Conservation (phyloP, 2,329 filamentous ascomycete species). For the Aspergillus jensenii region DNA sequence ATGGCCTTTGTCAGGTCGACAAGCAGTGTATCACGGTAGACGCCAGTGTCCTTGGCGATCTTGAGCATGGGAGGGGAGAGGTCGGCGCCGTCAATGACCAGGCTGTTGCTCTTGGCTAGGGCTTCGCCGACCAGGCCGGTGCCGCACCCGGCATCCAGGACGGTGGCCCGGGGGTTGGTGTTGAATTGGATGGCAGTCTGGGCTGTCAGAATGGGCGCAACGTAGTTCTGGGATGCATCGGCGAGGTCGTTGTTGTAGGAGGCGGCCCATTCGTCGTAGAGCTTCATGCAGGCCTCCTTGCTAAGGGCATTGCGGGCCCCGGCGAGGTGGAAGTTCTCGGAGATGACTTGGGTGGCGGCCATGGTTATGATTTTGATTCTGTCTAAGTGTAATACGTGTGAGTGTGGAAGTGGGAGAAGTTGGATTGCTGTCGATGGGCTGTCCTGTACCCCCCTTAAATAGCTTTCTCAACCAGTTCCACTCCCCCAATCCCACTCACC, state of each 20-base stretch:
- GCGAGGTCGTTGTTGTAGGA: constrained; percentile 46
- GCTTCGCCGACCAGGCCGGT: constrained; percentile 55
- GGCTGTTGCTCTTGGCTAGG: constrained; percentile 45
- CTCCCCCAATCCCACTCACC: neutral
- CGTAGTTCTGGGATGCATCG: constrained; percentile 39
- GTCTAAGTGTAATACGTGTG: too few relatives aligned
- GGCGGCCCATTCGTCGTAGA: constrained; percentile 51
- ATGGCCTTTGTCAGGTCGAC: constrained; percentile 51
- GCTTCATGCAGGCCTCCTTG: constrained; percentile 36
- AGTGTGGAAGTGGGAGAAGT: neutral
- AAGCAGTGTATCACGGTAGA: constrained; percentile 47
- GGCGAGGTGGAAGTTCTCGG: constrained; percentile 25
- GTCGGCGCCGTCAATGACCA: constrained; percentile 54
- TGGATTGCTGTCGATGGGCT: neutral
- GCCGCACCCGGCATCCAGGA: constrained; percentile 59
- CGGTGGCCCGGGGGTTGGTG: constrained; percentile 24
- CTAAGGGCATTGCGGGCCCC: constrained; percentile 38
- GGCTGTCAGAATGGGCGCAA: constrained; percentile 42
- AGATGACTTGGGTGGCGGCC: constrained; percentile 12
- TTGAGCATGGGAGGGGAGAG: constrained; percentile 55
- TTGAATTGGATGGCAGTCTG: constrained; percentile 29
- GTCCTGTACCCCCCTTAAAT: neutral
- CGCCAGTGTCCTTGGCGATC: constrained; percentile 49
- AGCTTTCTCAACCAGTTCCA: neutral
- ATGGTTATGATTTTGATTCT: neutral